Conservation (phyloP, 1,284 basidiomycete genomes). For the Cutaneotrichosporon curvatum region DNA sequence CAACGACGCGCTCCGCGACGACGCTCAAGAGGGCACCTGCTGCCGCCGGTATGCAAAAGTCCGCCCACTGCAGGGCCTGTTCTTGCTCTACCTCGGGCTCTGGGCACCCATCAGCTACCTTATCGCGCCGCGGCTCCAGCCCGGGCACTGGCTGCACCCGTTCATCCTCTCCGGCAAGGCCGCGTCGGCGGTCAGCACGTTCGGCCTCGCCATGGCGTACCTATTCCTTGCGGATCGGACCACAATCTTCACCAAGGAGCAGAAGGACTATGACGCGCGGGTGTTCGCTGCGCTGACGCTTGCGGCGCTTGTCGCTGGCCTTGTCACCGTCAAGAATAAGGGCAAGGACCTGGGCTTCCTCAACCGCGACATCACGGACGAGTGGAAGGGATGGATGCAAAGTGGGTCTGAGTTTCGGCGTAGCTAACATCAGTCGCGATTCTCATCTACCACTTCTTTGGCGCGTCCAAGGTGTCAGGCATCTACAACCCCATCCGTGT, state of each 20-base stretch:
- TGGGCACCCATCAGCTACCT: constrained; percentile 56
- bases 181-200: constrained; percentile 51
- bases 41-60: constrained; percentile 68
- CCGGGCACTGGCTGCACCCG: constrained; percentile 31
- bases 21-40: constrained; percentile 70
- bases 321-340: constrained; percentile 57
- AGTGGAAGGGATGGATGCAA: constrained; percentile 98
- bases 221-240: constrained; percentile 74
- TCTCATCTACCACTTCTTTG: constrained; percentile 80
- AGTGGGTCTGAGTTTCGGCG: constrained; percentile 56
- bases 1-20: constrained; percentile 64
- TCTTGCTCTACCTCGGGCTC: constrained; percentile 53
- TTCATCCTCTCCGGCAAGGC: constrained; percentile 47
- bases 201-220: constrained; percentile 60
- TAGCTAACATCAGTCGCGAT: constrained; percentile 57
- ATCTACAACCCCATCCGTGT: constrained; percentile 85
- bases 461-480: constrained; percentile 75
- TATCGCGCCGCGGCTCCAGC: constrained; percentile 21
- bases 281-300: constrained; percentile 59
- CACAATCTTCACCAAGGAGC: constrained; percentile 74
- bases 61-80: constrained; percentile 55
- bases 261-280: constrained; percentile 69
- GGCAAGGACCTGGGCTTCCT: constrained; percentile 75
- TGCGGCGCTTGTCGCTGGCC: constrained; percentile 54
- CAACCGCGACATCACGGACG: constrained; percentile 83